phyloP scores from a whole-genome alignment of 192 early-diverging fungal genomes.

The Diversispora epigaea region DNA sequence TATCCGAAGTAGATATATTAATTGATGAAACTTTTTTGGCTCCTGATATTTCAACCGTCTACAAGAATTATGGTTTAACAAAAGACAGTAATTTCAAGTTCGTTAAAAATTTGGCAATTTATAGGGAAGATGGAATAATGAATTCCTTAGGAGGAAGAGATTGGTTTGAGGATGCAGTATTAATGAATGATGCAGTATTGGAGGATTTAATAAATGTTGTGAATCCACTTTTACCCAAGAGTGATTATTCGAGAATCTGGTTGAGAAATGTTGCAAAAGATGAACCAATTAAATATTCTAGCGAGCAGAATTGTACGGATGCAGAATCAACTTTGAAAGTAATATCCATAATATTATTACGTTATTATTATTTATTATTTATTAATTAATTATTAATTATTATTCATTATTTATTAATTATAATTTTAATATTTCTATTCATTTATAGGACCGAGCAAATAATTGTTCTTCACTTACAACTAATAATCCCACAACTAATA shows the following conservation, averaged over 20 bases:
- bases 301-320: slow-evolving; percentile 56
- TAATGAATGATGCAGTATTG: slow-evolving; percentile 66
- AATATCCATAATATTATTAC: background rate
- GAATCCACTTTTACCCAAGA: slow-evolving; percentile 55
- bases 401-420: too few relatives aligned
- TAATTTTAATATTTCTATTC: too few relatives aligned
- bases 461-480: too few relatives aligned
- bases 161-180: slow-evolving; percentile 70
- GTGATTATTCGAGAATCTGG: slow-evolving; percentile 58
- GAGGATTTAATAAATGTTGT: slow-evolving; percentile 68
- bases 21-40: slow-evolving; percentile 69
- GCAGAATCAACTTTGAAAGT: slow-evolving; percentile 36
- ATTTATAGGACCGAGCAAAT: too few relatives aligned
- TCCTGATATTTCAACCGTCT: slow-evolving; percentile 49
- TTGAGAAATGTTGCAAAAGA: slow-evolving; percentile 66
- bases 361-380: background rate
- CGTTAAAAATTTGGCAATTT: slow-evolving; percentile 59
- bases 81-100: slow-evolving; percentile 56
- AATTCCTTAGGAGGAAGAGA: slow-evolving; percentile 62
- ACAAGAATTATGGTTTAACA: slow-evolving; percentile 57
- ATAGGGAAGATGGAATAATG: slow-evolving; percentile 66
- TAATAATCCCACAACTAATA: too few relatives aligned
- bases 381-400: background rate
- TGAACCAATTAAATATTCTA: slow-evolving; percentile 51
- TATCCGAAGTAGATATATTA: slow-evolving; percentile 60